Percentiles rank a stretch among this genome's conserved stretches.
These are phyloP conservation scores for Cadophora gregata DNA, from an alignment of 2,329 filamentous ascomycete species.

Conservation along the genomic window DNA sequence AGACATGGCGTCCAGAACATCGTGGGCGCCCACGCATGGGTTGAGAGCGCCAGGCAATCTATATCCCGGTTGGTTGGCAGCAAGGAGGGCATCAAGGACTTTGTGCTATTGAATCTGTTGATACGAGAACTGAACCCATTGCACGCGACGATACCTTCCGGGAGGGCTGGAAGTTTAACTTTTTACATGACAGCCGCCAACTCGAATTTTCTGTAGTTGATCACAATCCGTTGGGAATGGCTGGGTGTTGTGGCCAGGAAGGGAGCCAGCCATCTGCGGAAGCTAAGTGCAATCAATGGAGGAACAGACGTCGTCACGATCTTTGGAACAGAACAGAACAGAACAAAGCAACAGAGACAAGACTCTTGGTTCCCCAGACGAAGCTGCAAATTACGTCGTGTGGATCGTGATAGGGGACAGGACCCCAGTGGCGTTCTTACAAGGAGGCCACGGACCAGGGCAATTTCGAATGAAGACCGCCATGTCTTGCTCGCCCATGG, in stretches of 20 bases:
- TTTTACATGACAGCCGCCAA: slow-evolving; percentile 6
- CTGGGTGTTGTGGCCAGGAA: neutral
- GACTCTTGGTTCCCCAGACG: slow-evolving; percentile 8
- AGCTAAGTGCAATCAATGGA: slow-evolving; percentile 2
- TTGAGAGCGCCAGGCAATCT: slow-evolving; percentile 16
- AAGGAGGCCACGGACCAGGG: neutral
- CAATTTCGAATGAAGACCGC: slow-evolving; percentile 12
- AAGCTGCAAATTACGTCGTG: neutral
- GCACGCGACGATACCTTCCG: neutral
- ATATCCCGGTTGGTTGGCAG: slow-evolving; percentile 7
- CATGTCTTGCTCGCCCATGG: neutral
- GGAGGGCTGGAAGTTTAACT: neutral
- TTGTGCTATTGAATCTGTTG: slow-evolving; percentile 8
- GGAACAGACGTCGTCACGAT: slow-evolving; percentile 6
- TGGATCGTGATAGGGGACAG: slow-evolving; percentile 6
- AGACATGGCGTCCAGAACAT: neutral
- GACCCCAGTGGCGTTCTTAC: slow-evolving; percentile 9
- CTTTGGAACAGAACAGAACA: neutral
- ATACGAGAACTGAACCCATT: slow-evolving; percentile 6
- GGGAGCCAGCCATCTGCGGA: slow-evolving; percentile 9
- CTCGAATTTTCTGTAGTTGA: no score
- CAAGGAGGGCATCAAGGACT: neutral
- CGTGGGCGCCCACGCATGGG: neutral
- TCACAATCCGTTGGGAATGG: slow-evolving; percentile 10
- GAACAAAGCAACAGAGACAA: neutral